Evolutionary conservation across 805 yeast species (phyloP).

Genomic region (Candida broadrunensis): DNA sequence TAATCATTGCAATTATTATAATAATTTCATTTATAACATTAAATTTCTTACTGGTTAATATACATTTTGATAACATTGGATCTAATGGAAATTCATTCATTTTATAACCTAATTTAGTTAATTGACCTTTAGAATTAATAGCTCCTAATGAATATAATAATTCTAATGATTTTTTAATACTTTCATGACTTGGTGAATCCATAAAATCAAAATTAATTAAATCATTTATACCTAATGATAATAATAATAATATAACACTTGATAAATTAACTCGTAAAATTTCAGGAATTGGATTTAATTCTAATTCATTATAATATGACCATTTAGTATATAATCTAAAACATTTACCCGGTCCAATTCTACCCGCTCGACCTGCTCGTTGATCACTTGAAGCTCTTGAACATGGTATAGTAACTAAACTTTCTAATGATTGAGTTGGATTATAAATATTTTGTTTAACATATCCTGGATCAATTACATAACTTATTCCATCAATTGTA

Average conservation of each 20-base stretch:
- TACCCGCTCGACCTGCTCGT: constrained; percentile 47
- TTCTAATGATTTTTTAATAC: constrained; percentile 74
- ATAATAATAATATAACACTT: constrained; percentile 67
- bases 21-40: constrained; percentile 67
- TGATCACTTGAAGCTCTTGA: constrained; percentile 46
- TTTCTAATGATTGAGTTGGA: constrained; percentile 43
- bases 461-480: constrained; percentile 44
- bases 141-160: constrained; percentile 87
- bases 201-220: constrained; percentile 80
- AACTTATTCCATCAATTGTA: constrained; percentile 42
- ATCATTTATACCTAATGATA: constrained; percentile 84
- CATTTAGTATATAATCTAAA: constrained; percentile 83
- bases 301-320: constrained; percentile 75
- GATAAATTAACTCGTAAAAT: constrained; percentile 82
- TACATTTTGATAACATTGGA: constrained; percentile 79
- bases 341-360: constrained; percentile 47
- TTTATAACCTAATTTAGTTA: constrained; percentile 73
- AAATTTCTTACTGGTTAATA: constrained; percentile 59
- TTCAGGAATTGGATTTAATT: constrained; percentile 82
- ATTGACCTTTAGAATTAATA: constrained; percentile 69
- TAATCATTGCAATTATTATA: constrained; percentile 78
- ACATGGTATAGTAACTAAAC: constrained; percentile 44
- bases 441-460: constrained; percentile 44
- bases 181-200: constrained; percentile 80
- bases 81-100: constrained; percentile 94